These are phyloP conservation scores for Amborella trichopoda DNA, from an alignment of 164 flowering plant species.

Conservation along the genomic window DNA sequence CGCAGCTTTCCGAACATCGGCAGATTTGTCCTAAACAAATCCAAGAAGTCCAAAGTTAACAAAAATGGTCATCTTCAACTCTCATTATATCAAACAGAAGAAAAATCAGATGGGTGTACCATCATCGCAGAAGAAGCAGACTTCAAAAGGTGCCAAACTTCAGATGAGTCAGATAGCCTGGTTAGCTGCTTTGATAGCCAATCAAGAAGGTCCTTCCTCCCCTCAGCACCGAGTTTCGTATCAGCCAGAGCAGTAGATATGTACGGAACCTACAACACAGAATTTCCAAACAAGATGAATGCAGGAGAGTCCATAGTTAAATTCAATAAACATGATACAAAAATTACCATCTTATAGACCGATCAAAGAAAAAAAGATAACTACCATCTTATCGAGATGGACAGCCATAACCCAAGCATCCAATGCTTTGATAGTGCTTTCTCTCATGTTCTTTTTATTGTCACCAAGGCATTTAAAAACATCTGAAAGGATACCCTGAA, in stretches of 20 bases:
- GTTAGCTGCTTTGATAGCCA: constrained; percentile 89
- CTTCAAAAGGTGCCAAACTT: constrained; percentile 67
- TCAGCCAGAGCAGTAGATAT: constrained; percentile 60
- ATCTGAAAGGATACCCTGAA: constrained; percentile 84
- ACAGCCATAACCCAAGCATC: constrained; percentile 92
- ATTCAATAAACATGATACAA: background rate
- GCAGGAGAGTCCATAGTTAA: constrained; percentile 1
- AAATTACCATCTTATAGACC: background rate
- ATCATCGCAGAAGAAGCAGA: constrained; percentile 68
- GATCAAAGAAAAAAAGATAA: no score
- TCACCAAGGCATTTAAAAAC: constrained; percentile 89
- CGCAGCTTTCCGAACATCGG: constrained; percentile 98
- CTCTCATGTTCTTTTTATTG: constrained; percentile 96
- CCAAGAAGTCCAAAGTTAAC: background rate
- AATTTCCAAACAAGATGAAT: no score
- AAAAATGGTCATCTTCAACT: no score
- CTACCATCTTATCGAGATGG: constrained; percentile 96
- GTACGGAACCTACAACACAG: constrained; percentile 77
- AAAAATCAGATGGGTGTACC: no score
- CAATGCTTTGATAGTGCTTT: constrained; percentile 65
- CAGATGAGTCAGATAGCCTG: constrained; percentile 50
- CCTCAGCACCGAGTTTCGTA: constrained; percentile 86
- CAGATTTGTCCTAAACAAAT: constrained; percentile 68
- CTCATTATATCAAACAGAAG: background rate
- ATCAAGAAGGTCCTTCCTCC: constrained; percentile 91